Conservation (phyloP, 208 protist species). For the Acanthamoeba castellanii region DNA sequence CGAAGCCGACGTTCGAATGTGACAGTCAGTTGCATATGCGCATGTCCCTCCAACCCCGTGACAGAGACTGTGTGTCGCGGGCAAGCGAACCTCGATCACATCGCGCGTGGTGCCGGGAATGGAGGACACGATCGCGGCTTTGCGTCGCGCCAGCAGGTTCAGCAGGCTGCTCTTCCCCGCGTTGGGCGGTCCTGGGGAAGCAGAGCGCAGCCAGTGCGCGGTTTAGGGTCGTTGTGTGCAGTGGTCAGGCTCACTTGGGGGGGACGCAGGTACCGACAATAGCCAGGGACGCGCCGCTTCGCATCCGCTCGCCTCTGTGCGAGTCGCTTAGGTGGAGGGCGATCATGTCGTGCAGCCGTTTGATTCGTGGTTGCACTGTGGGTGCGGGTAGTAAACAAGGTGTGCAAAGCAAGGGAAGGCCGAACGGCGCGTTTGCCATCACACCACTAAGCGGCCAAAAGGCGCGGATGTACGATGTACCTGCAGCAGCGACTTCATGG, state of each 20-base stretch:
- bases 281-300: constrained; percentile 83
- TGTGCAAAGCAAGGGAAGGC: not conserved
- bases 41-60: too few relatives aligned
- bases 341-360: constrained; percentile 74
- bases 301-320: constrained; percentile 79
- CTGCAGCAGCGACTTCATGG: constrained; percentile 51
- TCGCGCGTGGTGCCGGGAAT: constrained; percentile 91
- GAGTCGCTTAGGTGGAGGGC: constrained; percentile 76
- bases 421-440: not conserved
- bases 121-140: constrained; percentile 89
- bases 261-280: constrained; percentile 81
- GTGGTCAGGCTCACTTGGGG: not conserved
- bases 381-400: too few relatives aligned
- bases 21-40: too few relatives aligned
- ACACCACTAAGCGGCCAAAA: not conserved
- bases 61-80: too few relatives aligned
- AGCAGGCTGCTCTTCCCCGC: constrained; percentile 90
- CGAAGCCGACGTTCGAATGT: too few relatives aligned
- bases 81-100: constrained; percentile 82
- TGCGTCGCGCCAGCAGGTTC: constrained; percentile 86
- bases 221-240: too few relatives aligned
- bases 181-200: constrained; percentile 85
- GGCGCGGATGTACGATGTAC: not conserved
- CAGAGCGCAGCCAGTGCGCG: too few relatives aligned
- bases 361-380: constrained; percentile 72